Evolutionary conservation across 441 rosid genomes (phyloP), one percentile per base, ranked within the genome.

Genomic region (Eruca vesicaria): DNA sequence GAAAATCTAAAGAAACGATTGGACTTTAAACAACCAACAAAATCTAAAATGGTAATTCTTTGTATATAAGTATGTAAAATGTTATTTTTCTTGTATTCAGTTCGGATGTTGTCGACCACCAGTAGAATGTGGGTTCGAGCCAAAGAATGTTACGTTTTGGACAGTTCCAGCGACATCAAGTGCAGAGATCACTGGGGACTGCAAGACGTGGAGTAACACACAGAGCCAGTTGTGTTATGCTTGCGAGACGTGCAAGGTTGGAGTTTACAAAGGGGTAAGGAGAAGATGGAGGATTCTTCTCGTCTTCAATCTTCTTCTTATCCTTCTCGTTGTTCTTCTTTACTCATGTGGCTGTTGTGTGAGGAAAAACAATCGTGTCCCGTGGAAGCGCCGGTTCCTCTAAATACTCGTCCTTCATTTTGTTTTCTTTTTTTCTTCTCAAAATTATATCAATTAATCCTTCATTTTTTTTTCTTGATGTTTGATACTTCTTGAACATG

Each of bases 21-120:
- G 50, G 15, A 14, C 50, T 6, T 14, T 6, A 6, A 41, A 41
- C 5, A 7, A 6, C 15, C 16, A 41, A 14, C 50, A 41, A 41
- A 45, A 45, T 45, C 19, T 15, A 45, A 15, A 71, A 9, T 88
- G 92, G 23, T 52, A 8, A 52, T 18, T 11, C 5, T 18, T 18
- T 35, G 0, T 20, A 20, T 53, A 50, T 15, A 15, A 6, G 1
- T 50, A 45, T 18, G 3, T 50, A 50, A 3, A 29, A 3, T 5
- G 32, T 29, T 29, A n/a, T 26, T 57, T 3, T 55, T 35, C 7
- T 53, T 53, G 26, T 53, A 10, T 38, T 31, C 0, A 90, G 96
- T 69, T 73, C 5, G 89, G 96, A 9, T 90, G 96, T 71, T 88
- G 96, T 86, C 82, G 78, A 66, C 96, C 93, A 23, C 96, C 96